These are phyloP conservation scores for Linderina pennispora DNA, from an alignment of 192 early-diverging fungal species.

Conservation along the genomic window DNA sequence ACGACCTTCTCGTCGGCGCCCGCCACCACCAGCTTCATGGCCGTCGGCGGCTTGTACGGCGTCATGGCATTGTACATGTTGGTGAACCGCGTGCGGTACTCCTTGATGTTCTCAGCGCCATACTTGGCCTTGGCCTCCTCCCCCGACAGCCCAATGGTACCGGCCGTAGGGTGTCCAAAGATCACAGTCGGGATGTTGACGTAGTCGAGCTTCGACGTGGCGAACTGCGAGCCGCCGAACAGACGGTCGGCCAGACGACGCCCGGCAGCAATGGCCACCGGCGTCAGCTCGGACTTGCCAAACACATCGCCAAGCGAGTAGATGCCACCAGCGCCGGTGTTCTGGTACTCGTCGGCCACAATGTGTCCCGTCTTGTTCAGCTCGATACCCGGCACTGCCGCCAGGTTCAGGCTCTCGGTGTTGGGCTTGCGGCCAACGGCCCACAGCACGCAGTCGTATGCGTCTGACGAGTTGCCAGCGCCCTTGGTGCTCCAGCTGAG, in stretches of 20 bases:
- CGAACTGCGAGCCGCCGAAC: conserved; percentile 73
- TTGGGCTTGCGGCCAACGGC: conserved; percentile 85
- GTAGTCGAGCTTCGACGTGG: conserved; percentile 82
- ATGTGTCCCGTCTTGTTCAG: conserved; percentile 68
- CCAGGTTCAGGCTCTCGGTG: conserved; percentile 64
- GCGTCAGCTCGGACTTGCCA: conserved; percentile 87
- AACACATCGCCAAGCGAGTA: conserved; percentile 94
- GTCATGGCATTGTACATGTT: conserved; percentile 89
- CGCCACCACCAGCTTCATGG: conserved; percentile 86
- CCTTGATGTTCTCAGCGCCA: conserved; percentile 74
- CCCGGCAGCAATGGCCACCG: conserved; percentile 96
- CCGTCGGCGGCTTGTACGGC: conserved; percentile 82
- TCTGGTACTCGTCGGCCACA: conserved; percentile 80
- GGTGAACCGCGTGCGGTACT: conserved; percentile 81
- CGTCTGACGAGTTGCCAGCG: conserved; percentile 29
- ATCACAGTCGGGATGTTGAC: conserved; percentile 92
- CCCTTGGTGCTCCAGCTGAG: conserved; percentile 32
- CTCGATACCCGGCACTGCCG: conserved; percentile 54
- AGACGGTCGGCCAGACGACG: conserved; percentile 84
- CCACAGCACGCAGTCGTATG: conserved; percentile 85
- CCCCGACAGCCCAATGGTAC: conserved; percentile 88
- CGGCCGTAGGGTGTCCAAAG: conserved; percentile 88
- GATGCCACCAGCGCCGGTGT: conserved; percentile 62
- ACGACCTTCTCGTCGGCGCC: conserved; percentile 94
- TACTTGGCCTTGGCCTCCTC: conserved; percentile 65